Evolutionary conservation across 768 basidiomycete species (phyloP).

Genomic region (Suillus discolor): DNA sequence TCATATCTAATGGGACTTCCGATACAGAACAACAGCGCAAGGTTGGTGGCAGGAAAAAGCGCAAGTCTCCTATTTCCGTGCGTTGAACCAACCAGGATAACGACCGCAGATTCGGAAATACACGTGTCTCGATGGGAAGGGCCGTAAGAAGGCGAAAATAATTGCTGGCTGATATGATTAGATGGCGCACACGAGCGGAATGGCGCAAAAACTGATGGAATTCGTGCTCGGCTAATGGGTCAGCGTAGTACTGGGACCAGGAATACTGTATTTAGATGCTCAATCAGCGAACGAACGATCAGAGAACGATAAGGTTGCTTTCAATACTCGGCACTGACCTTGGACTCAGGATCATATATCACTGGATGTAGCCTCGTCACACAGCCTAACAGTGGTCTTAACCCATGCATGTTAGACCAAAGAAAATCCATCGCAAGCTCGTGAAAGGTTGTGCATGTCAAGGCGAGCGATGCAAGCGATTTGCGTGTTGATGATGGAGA

Average conservation of each 20-base stretch:
- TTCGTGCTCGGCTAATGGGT: background rate
- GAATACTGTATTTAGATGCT: background rate
- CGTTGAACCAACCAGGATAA: background rate
- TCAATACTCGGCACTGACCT: background rate
- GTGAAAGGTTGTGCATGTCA: constrained; percentile 11
- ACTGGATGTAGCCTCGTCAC: background rate
- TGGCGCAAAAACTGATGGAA: background rate
- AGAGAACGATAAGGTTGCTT: background rate
- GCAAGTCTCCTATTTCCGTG: background rate
- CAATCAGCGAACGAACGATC: background rate
- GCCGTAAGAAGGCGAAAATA: background rate
- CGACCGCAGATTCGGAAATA: background rate
- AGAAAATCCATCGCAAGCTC: constrained; percentile 6
- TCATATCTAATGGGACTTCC: background rate
- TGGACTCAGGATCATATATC: background rate
- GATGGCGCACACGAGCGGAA: background rate
- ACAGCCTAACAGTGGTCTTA: constrained; percentile 1
- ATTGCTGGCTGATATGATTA: background rate
- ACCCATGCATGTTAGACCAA: background rate
- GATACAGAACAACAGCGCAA: background rate
- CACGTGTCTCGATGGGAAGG: background rate
- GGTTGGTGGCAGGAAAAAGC: background rate
- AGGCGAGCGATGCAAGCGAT: constrained; percentile 5
- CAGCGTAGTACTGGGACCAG: background rate
- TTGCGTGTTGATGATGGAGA: background rate